Conservation (phyloP, 2,329 filamentous ascomycete species). For the Teratosphaeria gauchensis region DNA sequence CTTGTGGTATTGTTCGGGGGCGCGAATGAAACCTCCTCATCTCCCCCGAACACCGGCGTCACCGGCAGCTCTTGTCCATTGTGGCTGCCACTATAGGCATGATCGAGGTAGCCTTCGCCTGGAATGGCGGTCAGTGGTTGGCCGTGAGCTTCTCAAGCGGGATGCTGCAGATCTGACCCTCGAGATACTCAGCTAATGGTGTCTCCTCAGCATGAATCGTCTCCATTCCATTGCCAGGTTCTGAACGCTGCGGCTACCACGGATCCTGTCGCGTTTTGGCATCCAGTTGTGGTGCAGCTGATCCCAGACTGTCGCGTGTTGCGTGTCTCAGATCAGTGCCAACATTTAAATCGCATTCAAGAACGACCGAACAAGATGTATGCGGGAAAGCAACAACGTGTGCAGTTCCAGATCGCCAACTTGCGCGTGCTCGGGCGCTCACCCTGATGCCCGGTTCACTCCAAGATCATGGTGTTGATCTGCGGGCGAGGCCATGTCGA, state of each 20-base stretch:
- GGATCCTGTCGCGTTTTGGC: not conserved
- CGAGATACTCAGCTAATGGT: slow-evolving; percentile 79
- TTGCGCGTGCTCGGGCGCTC: not conserved
- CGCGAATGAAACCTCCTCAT: slow-evolving; percentile 7
- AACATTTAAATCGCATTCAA: not conserved
- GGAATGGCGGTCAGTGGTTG: not conserved
- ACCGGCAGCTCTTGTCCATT: not conserved
- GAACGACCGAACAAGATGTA: not conserved
- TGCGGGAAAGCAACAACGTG: not conserved
- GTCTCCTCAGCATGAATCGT: slow-evolving; percentile 77
- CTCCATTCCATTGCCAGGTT: slow-evolving; percentile 55
- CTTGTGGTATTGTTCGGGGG: slow-evolving; percentile 6
- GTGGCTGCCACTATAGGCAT: not conserved
- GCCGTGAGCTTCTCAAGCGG: not conserved
- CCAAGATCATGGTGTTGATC: not conserved
- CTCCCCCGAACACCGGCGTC: not conserved
- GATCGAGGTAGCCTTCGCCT: slow-evolving; percentile 4
- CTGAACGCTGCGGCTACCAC: slow-evolving; percentile 5
- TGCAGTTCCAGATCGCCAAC: not conserved
- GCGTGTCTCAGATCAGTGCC: not conserved
- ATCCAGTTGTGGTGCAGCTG: not conserved
- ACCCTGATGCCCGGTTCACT: not conserved
- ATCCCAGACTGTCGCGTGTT: not conserved
- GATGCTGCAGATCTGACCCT: slow-evolving; percentile 51
- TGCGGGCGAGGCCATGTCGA: not conserved